Percentiles rank a stretch among this genome's conserved stretches.
Conservation (phyloP, 805 yeast genomes). For the Yamadazyma sp. region DNA sequence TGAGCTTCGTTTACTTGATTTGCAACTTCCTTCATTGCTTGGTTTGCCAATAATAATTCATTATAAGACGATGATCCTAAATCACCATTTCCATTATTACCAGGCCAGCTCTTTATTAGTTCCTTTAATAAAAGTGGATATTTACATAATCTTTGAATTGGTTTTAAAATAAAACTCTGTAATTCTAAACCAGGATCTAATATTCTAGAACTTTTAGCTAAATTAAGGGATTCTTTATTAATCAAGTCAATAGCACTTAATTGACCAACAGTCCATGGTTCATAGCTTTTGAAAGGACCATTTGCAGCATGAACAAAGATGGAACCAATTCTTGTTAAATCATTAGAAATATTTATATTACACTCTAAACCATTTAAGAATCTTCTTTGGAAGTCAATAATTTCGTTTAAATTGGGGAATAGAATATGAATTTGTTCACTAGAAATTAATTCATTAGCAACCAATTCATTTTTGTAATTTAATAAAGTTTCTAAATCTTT, state of each 20-base stretch:
- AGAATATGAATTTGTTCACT: conserved; percentile 76
- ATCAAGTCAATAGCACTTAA: conserved; percentile 82
- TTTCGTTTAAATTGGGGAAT: conserved; percentile 80
- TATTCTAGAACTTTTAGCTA: conserved; percentile 52
- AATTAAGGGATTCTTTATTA: conserved; percentile 54
- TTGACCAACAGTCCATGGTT: conserved; percentile 92
- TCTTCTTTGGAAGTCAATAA: conserved; percentile 89
- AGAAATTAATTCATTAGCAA: conserved; percentile 62
- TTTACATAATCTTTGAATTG: conserved; percentile 94
- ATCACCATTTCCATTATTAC: conserved; percentile 7
- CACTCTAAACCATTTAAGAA: conserved; percentile 86
- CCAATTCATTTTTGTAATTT: conserved; percentile 64
- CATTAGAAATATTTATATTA: conserved; percentile 70
- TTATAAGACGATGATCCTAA: conserved; percentile 32
- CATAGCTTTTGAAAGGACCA: conserved; percentile 82
- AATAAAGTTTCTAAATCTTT: conserved; percentile 79
- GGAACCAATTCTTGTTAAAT: conserved; percentile 83
- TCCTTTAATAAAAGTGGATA: conserved; percentile 83
- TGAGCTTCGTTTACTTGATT: conserved; percentile 89
- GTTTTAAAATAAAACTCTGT: conserved; percentile 86
- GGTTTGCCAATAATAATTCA: conserved; percentile 69
- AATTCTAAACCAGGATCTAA: conserved; percentile 86
- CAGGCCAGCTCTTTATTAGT: conserved; percentile 56
- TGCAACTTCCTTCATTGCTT: conserved; percentile 80
- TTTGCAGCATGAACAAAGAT: conserved; percentile 78